phyloP scores from a whole-genome alignment of 2,329 filamentous ascomycete genomes.

The Golovinomyces cichoracearum region DNA sequence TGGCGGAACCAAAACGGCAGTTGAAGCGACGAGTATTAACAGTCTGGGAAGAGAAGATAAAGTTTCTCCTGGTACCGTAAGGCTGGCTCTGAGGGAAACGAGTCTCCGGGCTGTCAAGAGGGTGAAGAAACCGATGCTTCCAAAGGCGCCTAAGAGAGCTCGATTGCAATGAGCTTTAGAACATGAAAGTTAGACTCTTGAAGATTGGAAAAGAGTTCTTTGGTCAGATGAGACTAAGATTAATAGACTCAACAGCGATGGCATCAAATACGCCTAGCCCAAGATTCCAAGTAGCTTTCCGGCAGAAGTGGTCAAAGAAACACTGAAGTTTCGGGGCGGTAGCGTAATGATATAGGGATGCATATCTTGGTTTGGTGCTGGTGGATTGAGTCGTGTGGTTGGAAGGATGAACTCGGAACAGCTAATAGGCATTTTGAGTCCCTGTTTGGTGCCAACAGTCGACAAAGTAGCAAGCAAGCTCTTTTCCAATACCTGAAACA shows the following conservation, averaged over 20 bases:
- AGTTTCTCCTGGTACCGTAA: not conserved
- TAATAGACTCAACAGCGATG: not conserved
- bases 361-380: too few species aligned
- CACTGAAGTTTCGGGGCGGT: not conserved
- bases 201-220: not conserved
- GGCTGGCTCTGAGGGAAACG: not conserved
- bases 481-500: not conserved
- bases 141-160: not conserved
- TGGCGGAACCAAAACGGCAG: not conserved
- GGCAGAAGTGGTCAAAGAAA: not conserved
- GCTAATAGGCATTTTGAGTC: not conserved
- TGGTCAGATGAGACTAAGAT: not conserved
- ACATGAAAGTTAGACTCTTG: not conserved
- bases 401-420: not conserved
- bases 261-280: not conserved
- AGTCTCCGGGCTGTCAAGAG: not conserved
- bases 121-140: not conserved
- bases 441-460: not conserved
- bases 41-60: not conserved
- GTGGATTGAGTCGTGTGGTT: not conserved
- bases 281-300: not conserved
- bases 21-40: not conserved
- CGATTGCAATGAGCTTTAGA: not conserved
- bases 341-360: too few species aligned
- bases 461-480: not conserved